phyloP scores from a whole-genome alignment of 768 basidiomycete species.

The Mycena metata region DNA sequence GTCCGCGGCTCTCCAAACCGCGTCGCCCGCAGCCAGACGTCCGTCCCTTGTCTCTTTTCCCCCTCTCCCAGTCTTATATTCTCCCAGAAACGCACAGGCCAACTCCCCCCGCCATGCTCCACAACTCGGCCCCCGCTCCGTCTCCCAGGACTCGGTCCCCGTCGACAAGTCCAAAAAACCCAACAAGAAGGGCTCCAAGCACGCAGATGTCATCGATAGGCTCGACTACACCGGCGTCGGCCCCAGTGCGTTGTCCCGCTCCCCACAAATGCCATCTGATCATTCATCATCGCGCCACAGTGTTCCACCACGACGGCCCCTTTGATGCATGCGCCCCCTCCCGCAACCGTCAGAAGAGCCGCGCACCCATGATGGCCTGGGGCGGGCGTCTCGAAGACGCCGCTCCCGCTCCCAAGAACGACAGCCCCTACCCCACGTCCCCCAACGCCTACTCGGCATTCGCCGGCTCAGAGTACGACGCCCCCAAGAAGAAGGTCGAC shows the following conservation, averaged over 20 bases:
- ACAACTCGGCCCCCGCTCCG: constrained; percentile 56
- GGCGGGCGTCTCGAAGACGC: constrained; percentile 53
- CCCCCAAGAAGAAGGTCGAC: constrained; percentile 88
- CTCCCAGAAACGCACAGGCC: constrained; percentile 36
- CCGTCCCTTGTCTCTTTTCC: constrained; percentile 45
- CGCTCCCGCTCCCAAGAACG: constrained; percentile 50
- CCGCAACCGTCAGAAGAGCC: constrained; percentile 83
- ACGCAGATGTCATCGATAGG: constrained; percentile 92
- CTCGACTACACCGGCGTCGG: constrained; percentile 90
- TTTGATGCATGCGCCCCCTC: constrained; percentile 94
- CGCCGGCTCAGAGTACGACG: constrained; percentile 66
- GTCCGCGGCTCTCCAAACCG: constrained; percentile 65
- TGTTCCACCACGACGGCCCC: constrained; percentile 94
- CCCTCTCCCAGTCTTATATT: constrained; percentile 20
- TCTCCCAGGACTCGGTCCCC: constrained; percentile 60
- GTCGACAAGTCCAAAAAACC: constrained; percentile 55
- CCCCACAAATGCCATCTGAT: constrained; percentile 38
- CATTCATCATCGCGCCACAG: constrained; percentile 52
- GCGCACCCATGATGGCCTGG: constrained; percentile 91
- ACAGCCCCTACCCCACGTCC: constrained; percentile 64
- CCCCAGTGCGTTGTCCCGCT: constrained; percentile 69
- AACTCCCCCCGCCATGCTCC: constrained; percentile 46
- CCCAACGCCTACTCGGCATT: constrained; percentile 62
- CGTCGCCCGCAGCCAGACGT: constrained; percentile 74
- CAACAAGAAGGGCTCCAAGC: constrained; percentile 79